Percentiles rank a stretch among this genome's conserved stretches.
Evolutionary conservation across 2,329 filamentous ascomycete species (phyloP).

Genomic region (Paraphaeosphaeria sporulosa): DNA sequence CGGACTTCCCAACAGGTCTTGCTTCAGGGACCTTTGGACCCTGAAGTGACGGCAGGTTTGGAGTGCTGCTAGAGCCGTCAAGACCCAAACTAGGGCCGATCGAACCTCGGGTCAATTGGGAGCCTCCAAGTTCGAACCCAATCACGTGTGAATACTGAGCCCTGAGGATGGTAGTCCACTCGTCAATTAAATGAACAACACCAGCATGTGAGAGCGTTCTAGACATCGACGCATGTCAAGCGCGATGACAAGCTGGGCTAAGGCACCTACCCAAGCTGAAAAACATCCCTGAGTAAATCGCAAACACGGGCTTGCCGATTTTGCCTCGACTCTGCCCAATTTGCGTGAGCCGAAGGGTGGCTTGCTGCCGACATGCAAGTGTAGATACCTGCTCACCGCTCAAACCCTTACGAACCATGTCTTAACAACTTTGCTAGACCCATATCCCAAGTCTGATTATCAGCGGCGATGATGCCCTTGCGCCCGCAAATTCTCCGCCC

Average conservation of each 20-base stretch:
- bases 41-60: constrained; percentile 2
- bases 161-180: background rate
- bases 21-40: background rate
- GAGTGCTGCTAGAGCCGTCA: constrained; percentile 3
- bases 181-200: background rate
- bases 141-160: background rate
- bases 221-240: background rate
- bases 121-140: background rate
- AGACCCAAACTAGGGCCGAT: constrained; percentile 1
- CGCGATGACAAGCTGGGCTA: background rate
- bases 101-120: constrained; percentile 6
- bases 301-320: background rate
- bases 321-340: background rate
- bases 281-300: background rate
- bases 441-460: constrained; percentile 34
- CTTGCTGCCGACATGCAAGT: constrained; percentile 19
- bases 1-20: background rate
- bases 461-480: constrained; percentile 27
- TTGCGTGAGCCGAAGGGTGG: constrained; percentile 5
- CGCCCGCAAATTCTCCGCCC: constrained; percentile 17
- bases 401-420: constrained; percentile 12
- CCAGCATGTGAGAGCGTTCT: background rate
- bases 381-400: constrained; percentile 19
- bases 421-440: constrained; percentile 22
- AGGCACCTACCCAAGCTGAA: background rate